Evolutionary conservation across 495 filamentous ascomycete species (phyloP), one percentile per base, ranked within the genome.

Genomic region (Lentithecium fluviatile): DNA sequence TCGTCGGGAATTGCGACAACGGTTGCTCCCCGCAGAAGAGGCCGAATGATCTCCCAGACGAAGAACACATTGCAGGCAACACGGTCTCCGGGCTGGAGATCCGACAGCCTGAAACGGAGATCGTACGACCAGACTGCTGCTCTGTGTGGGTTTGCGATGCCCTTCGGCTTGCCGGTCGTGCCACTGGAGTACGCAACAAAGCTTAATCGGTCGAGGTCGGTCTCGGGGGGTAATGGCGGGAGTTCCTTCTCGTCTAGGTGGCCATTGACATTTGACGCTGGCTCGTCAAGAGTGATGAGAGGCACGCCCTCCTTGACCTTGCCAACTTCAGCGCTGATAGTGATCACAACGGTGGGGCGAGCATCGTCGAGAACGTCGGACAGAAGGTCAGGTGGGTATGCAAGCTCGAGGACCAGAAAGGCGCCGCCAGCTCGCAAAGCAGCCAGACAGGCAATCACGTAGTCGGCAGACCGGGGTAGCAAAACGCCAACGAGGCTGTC

Each of bases 61-160:
- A 88, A 88, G 66, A 87, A 88, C 20, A 87, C 85, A 78, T 88
- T 88, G 66, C 85, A 88, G 19, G 85, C 85, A 11, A 87, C 84
- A 1, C 85, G 81, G 58, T 87, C 85, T 2, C 84, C 83, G 0
- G 82, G 83, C 23, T 78, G 71, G 5, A 85, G 71, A 68, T 88
- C 83, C 54, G 80, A 83, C 1, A 87, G 65, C 11, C 66, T 75
- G 66, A 87, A 88, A 72, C 85, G 74, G 56, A 87, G 62, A 62
- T 87, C 74, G 61, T 87, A 88, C 23, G 84, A 87, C 19, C 81
- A 76, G 4, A 88, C 84, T 2, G 85, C 77, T 8, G 85, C 84
- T 26, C 81, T 74, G 60, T 88, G 85, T 2, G 85, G 82, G 63
- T 87, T 87, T 6, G 81, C 82, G 56, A 88, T 88, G 19, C 85